Evolutionary conservation across 1,284 basidiomycete genomes (phyloP), one percentile per base, ranked within the genome.

Genomic region (Stygiomarasmius scandens): DNA sequence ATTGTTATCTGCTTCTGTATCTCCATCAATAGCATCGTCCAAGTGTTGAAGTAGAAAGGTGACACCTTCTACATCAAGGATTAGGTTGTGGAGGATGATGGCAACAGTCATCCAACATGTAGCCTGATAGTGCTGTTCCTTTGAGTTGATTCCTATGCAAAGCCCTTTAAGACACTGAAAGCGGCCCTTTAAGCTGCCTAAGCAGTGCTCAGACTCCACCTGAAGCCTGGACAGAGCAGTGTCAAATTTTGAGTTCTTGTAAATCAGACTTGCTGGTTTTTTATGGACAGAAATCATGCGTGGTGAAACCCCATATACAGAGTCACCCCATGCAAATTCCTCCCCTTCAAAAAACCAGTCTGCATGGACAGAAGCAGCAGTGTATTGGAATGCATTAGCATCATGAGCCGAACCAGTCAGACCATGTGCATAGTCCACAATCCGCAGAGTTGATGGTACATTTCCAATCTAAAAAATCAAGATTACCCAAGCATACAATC

Each of bases 301-400:
- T 2, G 41, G 14, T 32, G 56, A 67, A 45, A 69, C 51, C 10
- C 66, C 16, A 62, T 76, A 77, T 19, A 74, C 74, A 44, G 71
- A 76, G 58, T 77, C 74, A 8, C 61, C 67, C 73, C 74, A 77
- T 3, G 70, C 71, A 67, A 76, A 77, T 57, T 77, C 74, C 2
- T 69, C 56, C 4, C 65, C 68, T 2, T 64, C 46, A 61, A 75
- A 75, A 14, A 75, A 63, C 60, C 63, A 70, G 0, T 69, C 63
- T 41, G 71, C 67, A 58, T 70, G 54, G 19, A 62, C 63, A 1
- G 27, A 16, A 22, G 71, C 71, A 53, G 64, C 54, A 16, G 72
- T 72, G 53, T 68, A 54, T 43, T 70, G 56, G 64, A 76, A 76
- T 8, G 72, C 73, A 41, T 59, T 48, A 1, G 73, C 64, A 67